Base-by-base conservation (phyloP, 2,329 filamentous ascomycete species). In the Akanthomyces uredinophilus region DNA sequence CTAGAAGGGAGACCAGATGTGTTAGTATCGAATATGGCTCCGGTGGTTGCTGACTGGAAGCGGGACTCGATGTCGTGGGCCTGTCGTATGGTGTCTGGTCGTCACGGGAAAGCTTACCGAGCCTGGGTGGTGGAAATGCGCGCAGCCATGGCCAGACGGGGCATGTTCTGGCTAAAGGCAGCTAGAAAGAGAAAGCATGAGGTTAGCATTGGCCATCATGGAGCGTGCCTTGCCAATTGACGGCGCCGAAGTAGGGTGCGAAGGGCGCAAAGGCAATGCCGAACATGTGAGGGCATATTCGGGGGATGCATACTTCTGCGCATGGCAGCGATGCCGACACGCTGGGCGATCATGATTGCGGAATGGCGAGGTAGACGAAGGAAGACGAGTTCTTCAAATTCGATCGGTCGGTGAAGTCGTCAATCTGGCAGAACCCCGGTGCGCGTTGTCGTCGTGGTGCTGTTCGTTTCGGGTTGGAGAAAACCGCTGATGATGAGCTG, bases 261-360 rank as follows among this genome's bases (percentile, higher is more conserved):
- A 46, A 22, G 6, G 16, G 18, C 29, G 47, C n/a, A 22, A 37
- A 27, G 60, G 60, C 39, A 16, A 24, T 16, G 55, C 60, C 60
- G 52, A 55, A 27, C 58, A 43, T 49, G 39, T 56, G 58, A 47
- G 57, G 59, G 53, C 29, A 44, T 52, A 39, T 53, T 29, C 39
- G 22, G 22, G 22, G 22, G 41, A 27, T 10, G 71, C 79, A 69
- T 73, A 85, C 83, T 80, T 81, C 83, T 80, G 74, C 83, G 82
- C 73, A 85, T 74, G 73, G 83, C 83, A 76, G 81, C 79, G 68
- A 84, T 72, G 73, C 83, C 83, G 70, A 84, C 78, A 77, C 83
- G 77, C 70, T 83, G 81, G 70, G 81, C 78, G 72, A 79, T 81
- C 83, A 87, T 87, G 13, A 10, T 58, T 27, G 51, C 37, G 16